Conservation (phyloP, 2,329 filamentous ascomycete species). For the Proliferodiscus dingleyae region DNA sequence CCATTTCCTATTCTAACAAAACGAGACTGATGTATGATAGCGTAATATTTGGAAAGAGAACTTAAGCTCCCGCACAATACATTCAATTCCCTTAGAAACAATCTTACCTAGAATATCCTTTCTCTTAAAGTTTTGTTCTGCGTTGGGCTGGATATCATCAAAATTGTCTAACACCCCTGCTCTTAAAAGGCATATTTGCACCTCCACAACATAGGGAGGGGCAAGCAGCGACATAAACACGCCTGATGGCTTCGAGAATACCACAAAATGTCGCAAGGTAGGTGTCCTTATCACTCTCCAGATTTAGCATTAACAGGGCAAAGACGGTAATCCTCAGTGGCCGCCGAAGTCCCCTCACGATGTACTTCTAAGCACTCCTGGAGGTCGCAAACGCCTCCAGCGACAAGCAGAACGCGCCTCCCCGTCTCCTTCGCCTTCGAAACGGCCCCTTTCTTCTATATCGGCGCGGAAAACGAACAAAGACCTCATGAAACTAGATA, state of each 20-base stretch:
- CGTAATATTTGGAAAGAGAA: too few relatives aligned
- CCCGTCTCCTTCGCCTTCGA: constrained; percentile 63
- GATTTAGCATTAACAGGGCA: constrained; percentile 8
- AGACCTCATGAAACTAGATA: constrained; percentile 24
- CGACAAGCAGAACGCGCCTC: constrained; percentile 62
- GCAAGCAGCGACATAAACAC: neutral
- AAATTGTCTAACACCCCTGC: constrained; percentile 12
- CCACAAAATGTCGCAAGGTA: constrained; percentile 27
- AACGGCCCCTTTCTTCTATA: constrained; percentile 31
- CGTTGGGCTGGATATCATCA: constrained; percentile 8
- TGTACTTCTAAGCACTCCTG: constrained; percentile 63
- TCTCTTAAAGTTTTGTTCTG: neutral
- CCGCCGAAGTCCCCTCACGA: constrained; percentile 63
- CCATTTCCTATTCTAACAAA: neutral
- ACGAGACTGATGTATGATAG: neutral
- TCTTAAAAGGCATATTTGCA: constrained; percentile 14
- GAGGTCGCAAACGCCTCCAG: constrained; percentile 71
- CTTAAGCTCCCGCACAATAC: too few relatives aligned
- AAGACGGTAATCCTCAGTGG: constrained; percentile 49
- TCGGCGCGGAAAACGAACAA: constrained; percentile 16
- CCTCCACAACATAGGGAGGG: constrained; percentile 11
- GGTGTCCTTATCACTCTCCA: constrained; percentile 10
- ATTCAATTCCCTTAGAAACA: neutral
- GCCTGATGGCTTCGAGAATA: constrained; percentile 3
- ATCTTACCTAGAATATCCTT: neutral